These are phyloP conservation scores for Termitomyces sp. DNA, from an alignment of 768 basidiomycete genomes.

Conservation along the genomic window DNA sequence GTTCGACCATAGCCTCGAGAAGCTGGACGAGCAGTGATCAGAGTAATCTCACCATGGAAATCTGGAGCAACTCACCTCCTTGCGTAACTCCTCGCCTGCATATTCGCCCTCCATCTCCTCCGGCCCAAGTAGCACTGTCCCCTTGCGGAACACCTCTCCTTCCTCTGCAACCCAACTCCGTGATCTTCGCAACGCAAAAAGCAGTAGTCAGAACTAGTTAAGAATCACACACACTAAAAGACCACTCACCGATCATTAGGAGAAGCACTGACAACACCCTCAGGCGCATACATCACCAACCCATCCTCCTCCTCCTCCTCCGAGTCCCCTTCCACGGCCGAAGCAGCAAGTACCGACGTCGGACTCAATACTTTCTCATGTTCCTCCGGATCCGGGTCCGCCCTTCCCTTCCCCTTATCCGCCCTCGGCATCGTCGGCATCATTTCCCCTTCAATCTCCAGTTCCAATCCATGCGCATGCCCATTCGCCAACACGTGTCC, in stretches of 20 bases:
- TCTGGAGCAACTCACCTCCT: slow-evolving; percentile 46
- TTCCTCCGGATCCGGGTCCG: slow-evolving; percentile 61
- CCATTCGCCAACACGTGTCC: slow-evolving; percentile 7
- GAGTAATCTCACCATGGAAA: background rate
- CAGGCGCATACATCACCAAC: slow-evolving; percentile 24
- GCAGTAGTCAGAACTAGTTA: background rate
- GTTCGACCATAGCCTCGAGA: slow-evolving; percentile 80
- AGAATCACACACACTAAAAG: background rate
- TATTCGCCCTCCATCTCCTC: slow-evolving; percentile 90
- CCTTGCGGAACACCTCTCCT: slow-evolving; percentile 94
- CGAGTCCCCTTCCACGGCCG: slow-evolving; percentile 36
- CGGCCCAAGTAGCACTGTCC: slow-evolving; percentile 68
- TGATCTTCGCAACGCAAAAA: slow-evolving; percentile 35
- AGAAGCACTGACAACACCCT: slow-evolving; percentile 26
- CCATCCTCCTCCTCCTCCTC: slow-evolving; percentile 38
- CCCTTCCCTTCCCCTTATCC: slow-evolving; percentile 77
- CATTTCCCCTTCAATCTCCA: slow-evolving; percentile 22
- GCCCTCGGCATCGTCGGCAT: slow-evolving; percentile 53
- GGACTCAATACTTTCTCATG: slow-evolving; percentile 71
- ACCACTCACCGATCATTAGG: slow-evolving; percentile 45
- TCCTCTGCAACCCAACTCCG: slow-evolving; percentile 88
- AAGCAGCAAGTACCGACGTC: slow-evolving; percentile 39
- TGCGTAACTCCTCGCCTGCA: slow-evolving; percentile 82
- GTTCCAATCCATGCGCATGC: background rate
- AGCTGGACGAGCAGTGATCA: slow-evolving; percentile 37